Evolutionary conservation across 2,329 filamentous ascomycete genomes (phyloP).

Genomic region (Ascochyta pisi): DNA sequence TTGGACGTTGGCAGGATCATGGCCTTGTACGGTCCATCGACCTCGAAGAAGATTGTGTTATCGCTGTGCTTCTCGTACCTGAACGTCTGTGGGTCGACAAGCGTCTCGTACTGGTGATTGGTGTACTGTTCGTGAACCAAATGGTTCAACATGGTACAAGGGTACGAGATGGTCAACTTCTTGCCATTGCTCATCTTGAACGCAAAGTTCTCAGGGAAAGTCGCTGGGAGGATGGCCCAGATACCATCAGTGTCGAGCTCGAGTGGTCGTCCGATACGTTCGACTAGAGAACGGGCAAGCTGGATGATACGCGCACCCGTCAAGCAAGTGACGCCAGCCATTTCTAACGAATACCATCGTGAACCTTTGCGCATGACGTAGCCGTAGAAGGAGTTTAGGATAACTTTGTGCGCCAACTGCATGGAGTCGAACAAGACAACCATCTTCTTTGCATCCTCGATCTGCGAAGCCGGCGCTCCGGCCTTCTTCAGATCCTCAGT

Average conservation of each 20-base stretch:
- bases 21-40: conserved; percentile 95
- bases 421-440: conserved; percentile 94
- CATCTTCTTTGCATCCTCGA: conserved; percentile 99
- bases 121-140: conserved; percentile 94
- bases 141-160: conserved; percentile 99
- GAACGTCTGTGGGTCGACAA: conserved; percentile 79
- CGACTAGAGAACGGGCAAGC: conserved; percentile 90
- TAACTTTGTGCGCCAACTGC: conserved; percentile 97
- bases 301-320: conserved; percentile 98
- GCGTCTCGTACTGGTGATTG: conserved; percentile 95
- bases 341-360: conserved; percentile 98
- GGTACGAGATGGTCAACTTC: conserved; percentile 95
- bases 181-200: conserved; percentile 97
- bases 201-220: conserved; percentile 93
- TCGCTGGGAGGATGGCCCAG: conserved; percentile 97
- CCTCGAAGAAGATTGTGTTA: conserved; percentile 99
- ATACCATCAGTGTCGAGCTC: conserved; percentile 99
- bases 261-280: conserved; percentile 88
- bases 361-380: conserved; percentile 99
- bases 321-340: conserved; percentile 97
- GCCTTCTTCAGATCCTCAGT: conserved; percentile 83
- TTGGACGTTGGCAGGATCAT: conserved; percentile 98
- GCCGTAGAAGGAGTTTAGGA: conserved; percentile 98
- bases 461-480: conserved; percentile 75
- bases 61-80: conserved; percentile 97